A percentile compares a stretch with the other conserved stretches of the same genome.
Evolutionary conservation across 192 early-diverging fungal genomes (phyloP).

Genomic region (Entophlyctis luteolus): DNA sequence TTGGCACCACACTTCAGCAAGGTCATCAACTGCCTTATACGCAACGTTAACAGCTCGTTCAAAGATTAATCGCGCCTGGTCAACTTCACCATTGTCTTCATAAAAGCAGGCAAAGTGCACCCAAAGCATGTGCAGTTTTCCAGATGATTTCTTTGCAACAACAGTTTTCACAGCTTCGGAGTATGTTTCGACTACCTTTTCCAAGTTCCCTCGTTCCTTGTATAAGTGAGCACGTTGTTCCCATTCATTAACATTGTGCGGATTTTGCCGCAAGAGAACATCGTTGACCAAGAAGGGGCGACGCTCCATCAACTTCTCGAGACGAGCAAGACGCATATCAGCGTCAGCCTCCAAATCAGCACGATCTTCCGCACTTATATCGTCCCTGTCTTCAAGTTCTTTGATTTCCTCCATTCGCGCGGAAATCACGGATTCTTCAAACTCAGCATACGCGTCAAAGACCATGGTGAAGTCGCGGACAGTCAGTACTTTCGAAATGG

Average conservation of each 20-base stretch:
- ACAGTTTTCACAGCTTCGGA: conserved; percentile 67
- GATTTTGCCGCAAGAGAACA: conserved; percentile 85
- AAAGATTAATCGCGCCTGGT: conserved; percentile 71
- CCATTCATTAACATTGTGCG: conserved; percentile 89
- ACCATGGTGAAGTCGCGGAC: conserved; percentile 91
- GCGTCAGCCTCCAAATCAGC: conserved; percentile 56
- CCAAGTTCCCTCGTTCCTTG: conserved; percentile 39
- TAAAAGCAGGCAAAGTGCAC: conserved; percentile 80
- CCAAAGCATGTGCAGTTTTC: conserved; percentile 79
- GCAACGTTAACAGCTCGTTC: conserved; percentile 80
- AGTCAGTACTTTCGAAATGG: conserved; percentile 68
- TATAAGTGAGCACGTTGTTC: conserved; percentile 76
- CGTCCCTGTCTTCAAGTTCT: conserved; percentile 40
- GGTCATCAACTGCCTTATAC: conserved; percentile 73
- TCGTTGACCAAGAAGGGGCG: conserved; percentile 91
- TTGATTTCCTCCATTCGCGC: conserved; percentile 62
- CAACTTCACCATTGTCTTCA: conserved; percentile 57
- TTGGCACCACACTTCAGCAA: conserved; percentile 84
- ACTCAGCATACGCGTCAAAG: conserved; percentile 94
- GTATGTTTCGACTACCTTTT: conserved; percentile 69
- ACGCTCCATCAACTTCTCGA: conserved; percentile 89
- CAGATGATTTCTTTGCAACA: conserved; percentile 71
- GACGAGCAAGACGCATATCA: conserved; percentile 77
- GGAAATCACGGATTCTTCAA: conserved; percentile 77
- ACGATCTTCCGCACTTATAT: conserved; percentile 39